Base-by-base conservation (phyloP, 2,329 filamentous ascomycete species). In the Diaporthe batatas region DNA sequence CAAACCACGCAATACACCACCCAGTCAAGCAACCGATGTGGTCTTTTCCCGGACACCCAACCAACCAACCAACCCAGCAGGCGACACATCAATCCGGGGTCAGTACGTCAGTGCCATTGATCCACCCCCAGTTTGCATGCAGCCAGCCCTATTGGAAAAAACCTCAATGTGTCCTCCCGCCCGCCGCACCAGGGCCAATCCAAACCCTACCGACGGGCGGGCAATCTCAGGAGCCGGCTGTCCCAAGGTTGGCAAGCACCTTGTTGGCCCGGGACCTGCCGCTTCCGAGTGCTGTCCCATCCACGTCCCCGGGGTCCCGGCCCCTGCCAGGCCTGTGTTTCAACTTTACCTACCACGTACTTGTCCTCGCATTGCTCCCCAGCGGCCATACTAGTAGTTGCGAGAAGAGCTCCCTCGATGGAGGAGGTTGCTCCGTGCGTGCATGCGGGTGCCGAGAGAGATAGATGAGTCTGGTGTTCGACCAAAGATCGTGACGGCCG, bases 311-410 rank as follows among this genome's bases (percentile, higher is more conserved):
- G 58, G 58, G 23, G 58, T 36, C 39, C 59, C 49, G 29, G 59
- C 29, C 44, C 62, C 62, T 67, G 62, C 44, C 29, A 21, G 16
- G 29, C 25, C 12, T n/a, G 39, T 67, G 62, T 67, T 67, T 67
- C 62, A 67, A 67, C 62, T 53, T n/a, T 23, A 2, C 29, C 6
- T 42, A 42, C 39, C 14, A n/a, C n/a, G n/a, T 18, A 6, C 14
- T 18, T 53, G 44, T 67, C n/a, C 44, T 67, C 32, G 62, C 62
- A 51, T 67, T 49, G 32, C 44, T 53, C 44, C 29, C 44, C 44
- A n/a, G 12, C 21, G 59, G 59, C 29, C 2, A 12, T 34, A 12
- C 21, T 67, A 53, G 62, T 34, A 12, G 21, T 53, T 67, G 62
- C 44, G 62, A 67, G 44, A 3, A 42, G 14, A 42, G 39, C 12